phyloP scores from a whole-genome alignment of 2,329 filamentous ascomycete species.

The Trichoderma brevicompactum region DNA sequence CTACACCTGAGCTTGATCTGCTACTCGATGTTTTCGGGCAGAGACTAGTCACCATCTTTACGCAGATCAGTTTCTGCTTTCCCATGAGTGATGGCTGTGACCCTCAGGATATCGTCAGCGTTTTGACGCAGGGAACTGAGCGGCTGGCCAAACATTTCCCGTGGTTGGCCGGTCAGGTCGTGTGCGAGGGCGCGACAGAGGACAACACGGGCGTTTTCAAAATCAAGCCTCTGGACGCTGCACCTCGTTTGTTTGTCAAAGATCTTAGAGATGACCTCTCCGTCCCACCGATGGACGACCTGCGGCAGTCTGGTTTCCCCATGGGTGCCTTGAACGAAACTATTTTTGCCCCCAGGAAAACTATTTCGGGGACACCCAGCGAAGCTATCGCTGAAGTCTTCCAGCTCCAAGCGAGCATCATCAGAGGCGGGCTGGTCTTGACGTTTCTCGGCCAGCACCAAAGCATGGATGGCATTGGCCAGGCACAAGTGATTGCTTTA shows the following conservation, averaged over 20 bases:
- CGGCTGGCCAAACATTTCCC: not conserved
- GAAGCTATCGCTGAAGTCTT: not conserved
- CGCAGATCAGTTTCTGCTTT: slow-evolving; percentile 1
- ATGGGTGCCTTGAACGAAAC: not conserved
- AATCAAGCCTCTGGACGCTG: not conserved
- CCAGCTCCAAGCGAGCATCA: not conserved
- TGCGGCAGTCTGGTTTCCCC: not conserved
- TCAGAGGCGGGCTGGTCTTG: not conserved
- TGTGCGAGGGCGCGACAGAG: not conserved
- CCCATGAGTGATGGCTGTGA: not conserved
- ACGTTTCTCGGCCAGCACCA: not conserved
- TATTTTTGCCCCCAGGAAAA: not conserved
- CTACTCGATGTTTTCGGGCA: too few relatives aligned
- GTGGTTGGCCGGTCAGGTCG: not conserved
- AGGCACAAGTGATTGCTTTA: not conserved
- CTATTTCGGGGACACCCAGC: too few relatives aligned
- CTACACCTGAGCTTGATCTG: too few relatives aligned
- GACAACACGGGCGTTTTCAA: not conserved
- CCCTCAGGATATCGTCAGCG: not conserved
- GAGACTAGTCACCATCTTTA: not conserved
- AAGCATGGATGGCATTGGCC: not conserved
- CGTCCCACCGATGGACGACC: not conserved
- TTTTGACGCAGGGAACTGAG: not conserved
- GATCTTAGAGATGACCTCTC: not conserved
- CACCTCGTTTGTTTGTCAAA: not conserved